Conservation (phyloP, 805 yeast genomes). For the Wickerhamiella kurtzmanii region DNA sequence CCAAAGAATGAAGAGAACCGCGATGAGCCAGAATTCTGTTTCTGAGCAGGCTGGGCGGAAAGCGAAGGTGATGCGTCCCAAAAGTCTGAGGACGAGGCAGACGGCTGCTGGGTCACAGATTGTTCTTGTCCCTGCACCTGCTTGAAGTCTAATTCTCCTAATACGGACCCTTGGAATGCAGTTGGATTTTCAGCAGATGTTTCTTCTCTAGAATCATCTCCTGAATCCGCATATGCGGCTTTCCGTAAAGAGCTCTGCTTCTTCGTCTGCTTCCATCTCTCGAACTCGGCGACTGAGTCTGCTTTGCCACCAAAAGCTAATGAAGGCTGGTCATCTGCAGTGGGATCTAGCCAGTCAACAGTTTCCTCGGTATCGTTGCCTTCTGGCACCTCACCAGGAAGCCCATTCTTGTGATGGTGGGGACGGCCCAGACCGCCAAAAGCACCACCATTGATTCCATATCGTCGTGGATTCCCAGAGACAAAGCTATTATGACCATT, state of each 20-base stretch:
- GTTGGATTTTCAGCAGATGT: background rate
- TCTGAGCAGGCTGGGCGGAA: background rate
- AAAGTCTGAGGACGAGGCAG: background rate
- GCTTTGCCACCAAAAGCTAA: conserved; percentile 6
- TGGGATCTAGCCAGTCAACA: conserved; percentile 15
- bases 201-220: background rate
- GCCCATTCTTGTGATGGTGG: background rate
- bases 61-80: conserved; percentile 5
- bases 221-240: conserved; percentile 4
- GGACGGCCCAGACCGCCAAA: background rate
- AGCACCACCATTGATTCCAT: background rate
- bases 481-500: background rate
- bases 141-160: no score
- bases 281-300: conserved; percentile 18
- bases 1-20: conserved; percentile 15
- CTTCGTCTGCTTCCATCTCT: conserved; percentile 18
- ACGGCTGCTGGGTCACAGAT: background rate
- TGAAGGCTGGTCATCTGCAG: conserved; percentile 1
- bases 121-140: background rate
- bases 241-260: background rate
- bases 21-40: conserved; percentile 8
- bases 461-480: background rate
- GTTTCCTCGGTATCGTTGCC: conserved; percentile 6
- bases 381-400: background rate
- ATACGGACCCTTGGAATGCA: no score